Base-by-base conservation (phyloP, 345 rosid species). In the Mercurialis annua region DNA sequence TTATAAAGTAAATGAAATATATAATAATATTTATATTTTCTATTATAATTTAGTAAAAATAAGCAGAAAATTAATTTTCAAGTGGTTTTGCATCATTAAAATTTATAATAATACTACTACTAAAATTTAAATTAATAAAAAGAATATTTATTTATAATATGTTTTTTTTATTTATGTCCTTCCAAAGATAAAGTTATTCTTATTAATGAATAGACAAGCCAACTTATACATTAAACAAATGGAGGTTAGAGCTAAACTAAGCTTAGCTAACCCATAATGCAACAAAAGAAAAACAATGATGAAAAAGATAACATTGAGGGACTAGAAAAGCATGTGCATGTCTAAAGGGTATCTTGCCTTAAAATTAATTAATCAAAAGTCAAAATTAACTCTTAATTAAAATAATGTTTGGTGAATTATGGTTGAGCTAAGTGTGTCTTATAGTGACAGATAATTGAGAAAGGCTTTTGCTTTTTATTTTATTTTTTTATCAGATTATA, bases 141-240 rank as follows among this genome's bases (percentile, higher is more conserved):
- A n/a, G n/a, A n/a, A n/a, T n/a, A n/a, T n/a, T n/a, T n/a, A n/a
- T n/a, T n/a, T n/a, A n/a, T n/a, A n/a, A n/a, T n/a, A n/a, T n/a
- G n/a, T n/a, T n/a, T n/a, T n/a, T n/a, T n/a, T n/a, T n/a, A n/a
- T n/a, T n/a, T n/a, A n/a, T n/a, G n/a, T n/a, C n/a, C n/a, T n/a
- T n/a, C n/a, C n/a, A n/a, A n/a, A n/a, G n/a, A n/a, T n/a, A n/a
- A n/a, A n/a, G n/a, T 36, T 36, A 4, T 36, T 36, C n/a, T 36
- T 36, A 9, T 36, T 36, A 2, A 21, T 53, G 67, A 59, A 44
- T 30, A 23, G 81, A 78, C 60, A 65, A 27, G 60, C 36, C 62
- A 71, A 67, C 67, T 23, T 2, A 65, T 46, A 34, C 48, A 36
- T 49, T 0, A 1, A 3, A 26, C 5, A 40, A 54, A 71, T 21